Conservation (phyloP, 345 rosid species). For the Lumnitzera racemosa region DNA sequence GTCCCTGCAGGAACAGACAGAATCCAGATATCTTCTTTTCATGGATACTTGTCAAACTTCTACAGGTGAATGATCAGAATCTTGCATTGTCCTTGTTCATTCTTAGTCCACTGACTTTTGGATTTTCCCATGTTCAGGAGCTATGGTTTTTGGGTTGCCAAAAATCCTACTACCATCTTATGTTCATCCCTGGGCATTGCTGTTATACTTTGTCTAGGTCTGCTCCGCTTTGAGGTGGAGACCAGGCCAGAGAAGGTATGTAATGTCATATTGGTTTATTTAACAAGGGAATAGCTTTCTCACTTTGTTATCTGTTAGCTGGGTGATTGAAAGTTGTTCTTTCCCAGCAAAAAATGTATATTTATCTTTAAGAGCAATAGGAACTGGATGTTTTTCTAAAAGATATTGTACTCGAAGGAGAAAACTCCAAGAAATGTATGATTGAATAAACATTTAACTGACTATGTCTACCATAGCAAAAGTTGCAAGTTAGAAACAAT, state of each 20-base stretch:
- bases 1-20: conserved; percentile 2
- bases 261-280: background rate
- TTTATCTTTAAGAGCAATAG: too few species aligned
- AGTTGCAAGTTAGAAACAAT: too few species aligned
- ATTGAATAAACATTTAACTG: too few species aligned
- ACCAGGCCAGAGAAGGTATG: conserved; percentile 90
- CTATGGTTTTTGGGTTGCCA: conserved; percentile 76
- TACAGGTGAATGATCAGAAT: conserved; percentile 43
- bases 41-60: conserved; percentile 66
- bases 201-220: conserved; percentile 70
- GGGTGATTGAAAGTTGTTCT: background rate
- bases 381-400: too few species aligned
- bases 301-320: background rate
- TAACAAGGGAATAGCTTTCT: too few species aligned
- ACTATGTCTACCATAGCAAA: too few species aligned
- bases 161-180: conserved; percentile 64
- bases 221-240: conserved; percentile 69
- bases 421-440: too few species aligned
- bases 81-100: background rate
- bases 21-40: conserved; percentile 52
- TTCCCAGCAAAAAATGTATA: too few species aligned
- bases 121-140: conserved; percentile 28
- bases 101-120: background rate
- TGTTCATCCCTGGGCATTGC: conserved; percentile 56
- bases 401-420: too few species aligned